Evolutionary conservation across 768 basidiomycete genomes (phyloP), one percentile per base, ranked within the genome.

Genomic region (Boletus reticuloceps): DNA sequence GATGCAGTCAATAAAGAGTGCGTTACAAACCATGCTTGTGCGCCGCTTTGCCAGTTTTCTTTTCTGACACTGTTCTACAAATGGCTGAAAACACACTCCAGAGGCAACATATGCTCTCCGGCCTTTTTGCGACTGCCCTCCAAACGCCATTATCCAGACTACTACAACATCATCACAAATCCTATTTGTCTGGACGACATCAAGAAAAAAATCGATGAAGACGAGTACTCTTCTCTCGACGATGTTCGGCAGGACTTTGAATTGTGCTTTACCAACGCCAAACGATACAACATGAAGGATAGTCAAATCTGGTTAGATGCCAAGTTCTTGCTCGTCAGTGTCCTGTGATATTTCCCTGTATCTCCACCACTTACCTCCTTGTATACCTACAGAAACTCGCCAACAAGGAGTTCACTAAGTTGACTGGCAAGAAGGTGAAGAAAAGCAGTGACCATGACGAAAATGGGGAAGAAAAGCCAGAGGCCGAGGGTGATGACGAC

Each of bases 171-270:
- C 60, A 96, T 95, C 67, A 77, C 84, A 62, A 77, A 82, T 25
- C 94, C 95, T 31, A 91, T 97, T 62, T 86, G 91, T 27, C 77
- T 97, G 48, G 89, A 92, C 42, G 91, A 95, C 59, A 93, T 97
- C 75, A 92, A 92, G 79, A 80, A 82, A 63, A 81, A 83, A 64
- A 78, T 94, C 27, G 85, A 88, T 44, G 72, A 74, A 48, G 75
- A 77, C 53, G 66, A 59, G 13, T 94, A 94, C 63, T 60, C 75
- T 14, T 81, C 84, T 13, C 75, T 93, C 44, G 82, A 85, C 47
- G 82, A 79, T 11, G 84, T 91, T 63, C 83, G 80, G 64, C 76
- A 77, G 41, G 89, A 90, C 64, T 82, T 92, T 48, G 89, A 92
- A 63, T 74, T 84, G 39, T 87, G 88, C 66, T 93, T 93, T 66